Evolutionary conservation across 73 alveolate species (phyloP).

Genomic region (Uronychia binucleata): DNA sequence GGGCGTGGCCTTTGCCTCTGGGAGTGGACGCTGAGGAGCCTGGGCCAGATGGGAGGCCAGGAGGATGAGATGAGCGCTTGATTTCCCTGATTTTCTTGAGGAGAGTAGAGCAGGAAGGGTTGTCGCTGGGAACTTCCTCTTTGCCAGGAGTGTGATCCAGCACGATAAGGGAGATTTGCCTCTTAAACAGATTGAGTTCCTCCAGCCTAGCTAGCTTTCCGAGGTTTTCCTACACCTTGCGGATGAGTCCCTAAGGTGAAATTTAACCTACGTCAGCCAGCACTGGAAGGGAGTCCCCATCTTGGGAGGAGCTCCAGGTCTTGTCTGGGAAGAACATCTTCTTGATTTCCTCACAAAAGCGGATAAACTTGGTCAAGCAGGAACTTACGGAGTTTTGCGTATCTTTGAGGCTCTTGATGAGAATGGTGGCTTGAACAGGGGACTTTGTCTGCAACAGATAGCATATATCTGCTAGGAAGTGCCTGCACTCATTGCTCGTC

Average conservation of each 20-base stretch:
- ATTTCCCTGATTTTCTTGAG: not conserved
- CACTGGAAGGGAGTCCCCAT: not conserved
- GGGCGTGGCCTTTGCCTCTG: too few relatives aligned
- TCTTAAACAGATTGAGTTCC: not conserved
- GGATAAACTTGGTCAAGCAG: not conserved
- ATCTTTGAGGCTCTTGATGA: not conserved
- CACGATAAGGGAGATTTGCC: not conserved
- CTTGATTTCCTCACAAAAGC: not conserved
- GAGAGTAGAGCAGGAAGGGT: not conserved
- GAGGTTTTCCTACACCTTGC: not conserved
- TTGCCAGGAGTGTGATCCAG: not conserved
- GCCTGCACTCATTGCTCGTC: not conserved
- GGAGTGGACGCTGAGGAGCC: not conserved
- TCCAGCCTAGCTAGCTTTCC: not conserved
- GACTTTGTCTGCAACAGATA: not conserved
- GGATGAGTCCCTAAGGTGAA: not conserved
- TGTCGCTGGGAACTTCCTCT: not conserved
- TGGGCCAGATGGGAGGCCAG: not conserved
- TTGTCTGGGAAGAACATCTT: not conserved
- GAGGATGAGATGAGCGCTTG: not conserved
- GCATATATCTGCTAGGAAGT: not conserved
- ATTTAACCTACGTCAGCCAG: not conserved
- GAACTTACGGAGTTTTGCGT: not conserved
- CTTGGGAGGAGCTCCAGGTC: not conserved
- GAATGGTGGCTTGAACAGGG: not conserved